Base-by-base conservation (phyloP, 139 green algal genomes). In the Chlorella sp. region DNA sequence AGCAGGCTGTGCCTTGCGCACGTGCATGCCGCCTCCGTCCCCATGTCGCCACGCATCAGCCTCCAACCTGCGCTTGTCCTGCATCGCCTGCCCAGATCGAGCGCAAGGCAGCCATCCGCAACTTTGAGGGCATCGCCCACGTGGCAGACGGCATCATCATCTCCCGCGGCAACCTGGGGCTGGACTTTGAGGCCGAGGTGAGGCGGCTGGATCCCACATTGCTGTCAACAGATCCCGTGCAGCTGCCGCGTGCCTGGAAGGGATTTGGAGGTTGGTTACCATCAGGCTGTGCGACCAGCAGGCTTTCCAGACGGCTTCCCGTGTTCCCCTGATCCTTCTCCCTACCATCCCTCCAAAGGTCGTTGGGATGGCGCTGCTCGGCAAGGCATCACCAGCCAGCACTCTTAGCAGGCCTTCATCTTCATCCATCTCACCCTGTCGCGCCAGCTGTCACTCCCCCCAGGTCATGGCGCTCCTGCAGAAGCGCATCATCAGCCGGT, bases 161-260 rank as follows among this genome's bases (percentile, higher is more conserved):
- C 38, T 92, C 86, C 54, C 90, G 96, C 54, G 96, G 96, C 85
- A 96, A 96, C 89, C 87, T 98, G 75, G 96, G 96, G 54, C 91
- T 97, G 51, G 95, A 95, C 82, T 90, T 98, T 62, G 84, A 89
- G 28, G 54, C 87, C 24, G 87, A 85, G 80, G 80, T 64, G 26
- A 34, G 77, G 28, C n/a, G n/a, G n/a, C n/a, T n/a, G n/a, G n/a
- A n/a, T n/a, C n/a, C n/a, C n/a, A n/a, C n/a, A n/a, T n/a, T n/a
- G n/a, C n/a, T n/a, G n/a, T n/a, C n/a, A n/a, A n/a, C n/a, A n/a
- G n/a, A n/a, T n/a, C n/a, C n/a, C n/a, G n/a, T n/a, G n/a, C n/a
- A n/a, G n/a, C n/a, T n/a, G n/a, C n/a, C n/a, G n/a, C n/a, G n/a
- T n/a, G n/a, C n/a, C n/a, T n/a, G n/a, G n/a, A n/a, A n/a, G n/a